Evolutionary conservation across 495 filamentous ascomycete genomes (phyloP).

Genomic region (Lasiosphaeria ovina): DNA sequence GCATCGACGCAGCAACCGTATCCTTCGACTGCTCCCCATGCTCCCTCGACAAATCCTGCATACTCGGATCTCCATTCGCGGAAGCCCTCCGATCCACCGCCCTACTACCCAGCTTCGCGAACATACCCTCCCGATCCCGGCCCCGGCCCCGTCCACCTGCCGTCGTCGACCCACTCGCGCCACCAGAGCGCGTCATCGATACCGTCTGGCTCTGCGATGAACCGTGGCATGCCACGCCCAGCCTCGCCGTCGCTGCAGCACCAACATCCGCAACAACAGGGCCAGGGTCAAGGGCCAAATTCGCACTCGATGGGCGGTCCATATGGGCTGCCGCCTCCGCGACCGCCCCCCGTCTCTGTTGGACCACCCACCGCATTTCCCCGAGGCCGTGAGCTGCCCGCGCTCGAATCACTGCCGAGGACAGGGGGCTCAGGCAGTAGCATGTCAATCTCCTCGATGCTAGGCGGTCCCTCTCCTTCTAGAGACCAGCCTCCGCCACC

Average conservation of each 20-base stretch:
- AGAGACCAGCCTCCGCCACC: constrained; percentile 51
- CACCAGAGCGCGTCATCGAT: constrained; percentile 54
- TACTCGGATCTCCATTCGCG: constrained; percentile 51
- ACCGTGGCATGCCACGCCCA: constrained; percentile 53
- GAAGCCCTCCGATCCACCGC: constrained; percentile 46
- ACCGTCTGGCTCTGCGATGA: constrained; percentile 41
- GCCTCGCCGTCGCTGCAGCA: constrained; percentile 48
- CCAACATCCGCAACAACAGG: constrained; percentile 25
- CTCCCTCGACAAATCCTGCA: constrained; percentile 24
- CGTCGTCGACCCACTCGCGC: constrained; percentile 47
- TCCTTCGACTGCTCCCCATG: constrained; percentile 24
- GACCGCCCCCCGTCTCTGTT: constrained; percentile 51
- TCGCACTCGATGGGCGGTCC: constrained; percentile 42
- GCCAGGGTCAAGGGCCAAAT: constrained; percentile 34
- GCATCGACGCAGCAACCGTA: constrained; percentile 32
- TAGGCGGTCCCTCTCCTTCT: constrained; percentile 61
- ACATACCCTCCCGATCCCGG: constrained; percentile 47
- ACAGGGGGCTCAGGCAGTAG: constrained; percentile 57
- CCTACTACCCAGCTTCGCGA: constrained; percentile 44
- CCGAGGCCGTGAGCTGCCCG: constrained; percentile 53
- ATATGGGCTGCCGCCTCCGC: constrained; percentile 46
- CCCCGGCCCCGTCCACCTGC: constrained; percentile 40
- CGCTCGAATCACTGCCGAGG: constrained; percentile 48
- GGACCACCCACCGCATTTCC: constrained; percentile 52
- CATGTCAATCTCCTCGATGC: constrained; percentile 97